phyloP scores from a whole-genome alignment of 495 filamentous ascomycete species.

The Daldinia loculata region DNA sequence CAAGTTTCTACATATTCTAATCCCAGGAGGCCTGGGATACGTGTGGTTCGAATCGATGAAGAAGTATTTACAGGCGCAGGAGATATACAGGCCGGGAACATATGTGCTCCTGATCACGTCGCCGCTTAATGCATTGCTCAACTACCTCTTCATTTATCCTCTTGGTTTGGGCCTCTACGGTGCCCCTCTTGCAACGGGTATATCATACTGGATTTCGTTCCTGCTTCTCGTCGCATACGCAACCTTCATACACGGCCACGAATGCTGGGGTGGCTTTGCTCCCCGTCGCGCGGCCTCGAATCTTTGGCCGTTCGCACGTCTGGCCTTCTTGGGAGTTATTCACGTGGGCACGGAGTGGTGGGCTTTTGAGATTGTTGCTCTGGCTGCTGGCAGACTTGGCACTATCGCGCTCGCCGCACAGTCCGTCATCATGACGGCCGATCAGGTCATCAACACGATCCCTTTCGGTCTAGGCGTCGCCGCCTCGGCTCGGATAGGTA shows the following conservation, averaged over 20 bases:
- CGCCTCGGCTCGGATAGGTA: conserved; percentile 80
- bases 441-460: conserved; percentile 92
- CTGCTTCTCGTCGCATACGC: conserved; percentile 78
- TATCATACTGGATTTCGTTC: conserved; percentile 90
- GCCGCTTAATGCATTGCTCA: conserved; percentile 77
- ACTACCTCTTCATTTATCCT: conserved; percentile 81
- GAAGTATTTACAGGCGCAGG: conserved; percentile 92
- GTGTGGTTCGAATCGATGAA: conserved; percentile 93
- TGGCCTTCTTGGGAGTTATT: conserved; percentile 81
- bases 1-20: conserved; percentile 77
- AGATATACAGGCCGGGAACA: conserved; percentile 86
- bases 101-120: conserved; percentile 88
- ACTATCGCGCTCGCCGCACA: conserved; percentile 87
- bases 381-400: conserved; percentile 84
- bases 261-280: conserved; percentile 87
- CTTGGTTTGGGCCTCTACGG: conserved; percentile 77
- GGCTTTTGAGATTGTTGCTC: conserved; percentile 95
- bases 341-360: conserved; percentile 96
- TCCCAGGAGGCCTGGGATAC: conserved; percentile 88
- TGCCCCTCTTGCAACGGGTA: conserved; percentile 82
- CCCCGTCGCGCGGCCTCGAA: conserved; percentile 67
- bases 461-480: conserved; percentile 92
- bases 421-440: conserved; percentile 93
- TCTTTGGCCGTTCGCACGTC: conserved; percentile 74
- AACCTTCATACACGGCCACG: conserved; percentile 73